Evolutionary conservation across 192 early-diverging fungal genomes (phyloP), one percentile per base, ranked within the genome.

Genomic region (Coemansia sp.): DNA sequence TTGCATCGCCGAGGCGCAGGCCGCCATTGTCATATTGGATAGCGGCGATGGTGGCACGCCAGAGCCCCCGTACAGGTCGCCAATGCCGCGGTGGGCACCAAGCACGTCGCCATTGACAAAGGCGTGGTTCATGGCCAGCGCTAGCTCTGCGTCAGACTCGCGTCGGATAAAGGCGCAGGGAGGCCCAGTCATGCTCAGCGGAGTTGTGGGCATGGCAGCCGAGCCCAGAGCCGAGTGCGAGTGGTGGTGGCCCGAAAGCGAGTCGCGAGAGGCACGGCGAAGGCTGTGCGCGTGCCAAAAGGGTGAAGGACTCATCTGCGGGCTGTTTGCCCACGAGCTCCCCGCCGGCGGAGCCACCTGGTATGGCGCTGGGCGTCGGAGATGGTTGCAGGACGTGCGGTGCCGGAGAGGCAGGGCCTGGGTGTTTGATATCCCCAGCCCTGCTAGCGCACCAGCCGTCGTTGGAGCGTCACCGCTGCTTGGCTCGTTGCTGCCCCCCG

Each of bases 121-220:
- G 17, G 73, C 80, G 38, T 64, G 69, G 59, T 83, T 77, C 80
- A 83, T 83, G 0, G 80, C 80, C 66, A 83, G 69, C 27, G 80
- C 80, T 58, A 83, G 69, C 66, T 83, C 80, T 0, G 69, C 75
- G 39, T 83, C 80, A 8, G 80, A 83, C 58, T 83, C 80, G n/a
- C 80, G 72, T 19, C 80, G 72, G 15, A 55, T 70, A 59, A 67
- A 66, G 37, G 50, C 46, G 10, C 38, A 65, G 2, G 46, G 58
- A 8, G 74, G 65, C 50, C 34, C 59, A 39, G 59, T 19, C 3
- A 67, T 15, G 21, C 36, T 45, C 32, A 36, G 64, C 39, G 15
- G 29, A 17, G 64, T 50, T n/a, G 48, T 46, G 11, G 46, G 19
- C 64, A 60, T 42, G 9, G 44, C 55, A 32, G 41, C 32, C 15